These are phyloP conservation scores for Abrus precatorius DNA, from an alignment of 306 rosid species.

Conservation along the genomic window DNA sequence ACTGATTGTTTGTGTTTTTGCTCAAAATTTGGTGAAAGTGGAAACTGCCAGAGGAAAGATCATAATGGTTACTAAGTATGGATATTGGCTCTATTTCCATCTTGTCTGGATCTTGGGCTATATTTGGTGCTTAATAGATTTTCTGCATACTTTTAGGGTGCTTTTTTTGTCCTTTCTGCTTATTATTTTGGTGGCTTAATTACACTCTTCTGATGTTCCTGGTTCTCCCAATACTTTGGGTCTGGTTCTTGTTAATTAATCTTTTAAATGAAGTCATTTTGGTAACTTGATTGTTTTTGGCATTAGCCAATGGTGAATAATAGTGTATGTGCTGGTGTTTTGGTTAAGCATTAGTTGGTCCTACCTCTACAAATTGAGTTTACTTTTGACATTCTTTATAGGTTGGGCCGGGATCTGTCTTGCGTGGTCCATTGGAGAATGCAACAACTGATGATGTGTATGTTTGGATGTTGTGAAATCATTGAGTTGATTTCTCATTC, in stretches of 20 bases:
- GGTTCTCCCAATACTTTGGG: conserved; percentile 6
- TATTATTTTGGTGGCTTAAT: conserved; percentile 30
- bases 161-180: neutral
- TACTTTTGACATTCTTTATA: conserved; percentile 52
- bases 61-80: neutral
- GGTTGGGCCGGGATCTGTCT: conserved; percentile 96
- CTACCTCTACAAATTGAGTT: conserved; percentile 19
- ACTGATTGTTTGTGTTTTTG: conserved; percentile 13
- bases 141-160: neutral
- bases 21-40: neutral
- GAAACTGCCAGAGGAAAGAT: conserved; percentile 24
- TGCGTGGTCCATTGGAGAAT: conserved; percentile 96
- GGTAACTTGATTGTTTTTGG: conserved; percentile 34
- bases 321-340: conserved; percentile 24
- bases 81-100: conserved; percentile 11
- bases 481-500: conserved; percentile 39
- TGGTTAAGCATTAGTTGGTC: conserved; percentile 33
- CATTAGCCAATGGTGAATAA: neutral
- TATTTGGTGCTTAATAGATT: conserved; percentile 29
- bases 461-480: conserved; percentile 55
- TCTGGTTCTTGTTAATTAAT: conserved; percentile 34
- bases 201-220: conserved; percentile 28
- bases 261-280: conserved; percentile 15
- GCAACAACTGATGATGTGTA: conserved; percentile 82
- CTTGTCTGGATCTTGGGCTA: conserved; percentile 23